Base-by-base conservation (phyloP, 305 asterid genomes). In the Fraxinus paxiana region DNA sequence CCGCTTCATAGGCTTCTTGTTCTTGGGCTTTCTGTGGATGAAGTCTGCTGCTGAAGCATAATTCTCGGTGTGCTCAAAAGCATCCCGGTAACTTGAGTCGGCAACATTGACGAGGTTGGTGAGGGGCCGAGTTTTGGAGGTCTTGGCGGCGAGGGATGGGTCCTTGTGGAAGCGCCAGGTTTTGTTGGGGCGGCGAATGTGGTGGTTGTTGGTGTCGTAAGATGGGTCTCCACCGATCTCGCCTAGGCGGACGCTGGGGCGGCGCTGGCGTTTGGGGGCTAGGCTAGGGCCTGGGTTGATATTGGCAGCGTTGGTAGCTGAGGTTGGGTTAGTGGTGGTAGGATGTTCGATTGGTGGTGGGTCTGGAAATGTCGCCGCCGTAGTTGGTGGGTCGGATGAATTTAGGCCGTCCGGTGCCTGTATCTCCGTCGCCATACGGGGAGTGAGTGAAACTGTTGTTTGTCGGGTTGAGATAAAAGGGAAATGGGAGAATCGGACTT, bases 181-280 rank as follows among this genome's bases (percentile, higher is more conserved):
- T 77, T 90, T 92, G 80, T 80, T 90, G 82, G 90, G 88, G 67
- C 94, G 97, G 2, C 97, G 87, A 8, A 85, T 85, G 18, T 82
- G 84, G 74, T 85, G 90, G 17, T 95, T n/a, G 22, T n/a, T 51
- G 22, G 61, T 4, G 61, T 48, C 98, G 79, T 83, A 91, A 9
- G 94, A 84, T 5, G 93, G 90, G 79, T 91, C 92, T 17, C 90
- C 94, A 15, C 98, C 98, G 91, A 95, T 95, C 90, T 95, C 98
- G 34, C 98, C 98, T 33, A 95, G 87, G 70, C 98, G 93, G 83
- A 95, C 97, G 86, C 98, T 95, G 78, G 98, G 98, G 28, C 98
- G 93, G 83, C 98, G 97, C 88, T 92, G 98, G 8, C 98, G 92
- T 79, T 95, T 95, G 13, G 98, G 90, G 43, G 92, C 97, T 28